Evolutionary conservation across 371 early-diverging fungal genomes (phyloP).

Genomic region (Syncephalastrum sp.): DNA sequence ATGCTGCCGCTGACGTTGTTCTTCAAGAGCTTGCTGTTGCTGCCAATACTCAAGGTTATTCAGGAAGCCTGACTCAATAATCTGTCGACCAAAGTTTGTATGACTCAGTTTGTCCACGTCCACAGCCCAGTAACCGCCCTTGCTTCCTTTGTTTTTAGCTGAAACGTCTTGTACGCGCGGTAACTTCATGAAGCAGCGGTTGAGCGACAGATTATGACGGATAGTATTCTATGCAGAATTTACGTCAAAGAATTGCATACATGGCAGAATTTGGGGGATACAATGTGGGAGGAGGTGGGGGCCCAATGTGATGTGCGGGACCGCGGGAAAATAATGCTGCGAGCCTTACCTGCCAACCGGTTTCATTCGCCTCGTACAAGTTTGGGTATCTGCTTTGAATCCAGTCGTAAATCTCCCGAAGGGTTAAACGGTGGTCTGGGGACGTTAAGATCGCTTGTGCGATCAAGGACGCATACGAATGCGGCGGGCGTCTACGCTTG

Average conservation of each 20-base stretch:
- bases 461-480: conserved; percentile 72
- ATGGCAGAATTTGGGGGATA: background rate
- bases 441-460: conserved; percentile 69
- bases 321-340: no score
- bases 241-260: conserved; percentile 3
- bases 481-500: conserved; percentile 63
- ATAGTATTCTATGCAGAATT: conserved; percentile 57
- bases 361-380: conserved; percentile 62
- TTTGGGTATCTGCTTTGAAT: conserved; percentile 65
- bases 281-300: background rate
- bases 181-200: conserved; percentile 68
- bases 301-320: no score
- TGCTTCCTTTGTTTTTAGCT: conserved; percentile 28
- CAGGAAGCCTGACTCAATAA: conserved; percentile 38
- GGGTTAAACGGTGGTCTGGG: conserved; percentile 52
- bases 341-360: conserved; percentile 61
- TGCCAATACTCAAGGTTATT: conserved; percentile 40
- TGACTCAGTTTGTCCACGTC: conserved; percentile 42
- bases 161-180: conserved; percentile 29
- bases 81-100: conserved; percentile 42
- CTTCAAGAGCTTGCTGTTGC: conserved; percentile 27
- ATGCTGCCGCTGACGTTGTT: conserved; percentile 24
- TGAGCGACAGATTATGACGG: conserved; percentile 77
- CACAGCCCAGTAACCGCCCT: conserved; percentile 66
- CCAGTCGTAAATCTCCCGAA: conserved; percentile 74